These are phyloP conservation scores for Parafenestella ontariensis DNA, from an alignment of 2,329 filamentous ascomycete genomes.

Conservation along the genomic window DNA sequence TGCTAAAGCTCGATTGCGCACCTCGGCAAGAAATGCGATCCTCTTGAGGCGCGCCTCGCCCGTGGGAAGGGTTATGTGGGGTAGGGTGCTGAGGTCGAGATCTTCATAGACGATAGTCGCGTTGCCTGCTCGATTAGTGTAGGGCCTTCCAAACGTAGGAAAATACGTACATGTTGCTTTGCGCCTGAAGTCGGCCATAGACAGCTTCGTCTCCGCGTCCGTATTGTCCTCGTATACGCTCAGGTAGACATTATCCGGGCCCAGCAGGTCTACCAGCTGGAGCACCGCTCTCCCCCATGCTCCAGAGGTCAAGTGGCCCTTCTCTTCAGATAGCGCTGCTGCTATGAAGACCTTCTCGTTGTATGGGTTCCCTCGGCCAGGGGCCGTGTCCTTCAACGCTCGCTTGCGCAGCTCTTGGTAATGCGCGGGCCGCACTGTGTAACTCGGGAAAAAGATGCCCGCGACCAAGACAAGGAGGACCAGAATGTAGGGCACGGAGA, in stretches of 20 bases:
- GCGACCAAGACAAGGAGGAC: conserved; percentile 52
- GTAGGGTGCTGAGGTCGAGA: conserved; percentile 63
- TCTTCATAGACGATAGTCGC: conserved; percentile 65
- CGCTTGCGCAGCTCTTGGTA: conserved; percentile 55
- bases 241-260: conserved; percentile 71
- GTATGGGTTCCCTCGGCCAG: conserved; percentile 58
- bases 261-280: conserved; percentile 69
- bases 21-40: conserved; percentile 75
- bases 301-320: conserved; percentile 66
- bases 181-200: conserved; percentile 62
- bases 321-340: conserved; percentile 71
- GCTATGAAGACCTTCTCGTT: conserved; percentile 77
- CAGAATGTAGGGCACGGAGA: conserved; percentile 42
- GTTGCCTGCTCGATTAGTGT: conserved; percentile 46
- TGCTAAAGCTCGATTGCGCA: conserved; percentile 72
- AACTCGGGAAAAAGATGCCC: conserved; percentile 62
- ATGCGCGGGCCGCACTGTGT: conserved; percentile 61
- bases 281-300: conserved; percentile 69
- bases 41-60: conserved; percentile 71
- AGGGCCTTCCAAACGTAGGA: not conserved
- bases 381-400: conserved; percentile 28
- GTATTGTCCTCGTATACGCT: conserved; percentile 78
- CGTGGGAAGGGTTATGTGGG: conserved; percentile 67
- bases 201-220: conserved; percentile 61
- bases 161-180: conserved; percentile 53